Evolutionary conservation across 768 basidiomycete genomes (phyloP).

Genomic region (Termitomyces sp.): DNA sequence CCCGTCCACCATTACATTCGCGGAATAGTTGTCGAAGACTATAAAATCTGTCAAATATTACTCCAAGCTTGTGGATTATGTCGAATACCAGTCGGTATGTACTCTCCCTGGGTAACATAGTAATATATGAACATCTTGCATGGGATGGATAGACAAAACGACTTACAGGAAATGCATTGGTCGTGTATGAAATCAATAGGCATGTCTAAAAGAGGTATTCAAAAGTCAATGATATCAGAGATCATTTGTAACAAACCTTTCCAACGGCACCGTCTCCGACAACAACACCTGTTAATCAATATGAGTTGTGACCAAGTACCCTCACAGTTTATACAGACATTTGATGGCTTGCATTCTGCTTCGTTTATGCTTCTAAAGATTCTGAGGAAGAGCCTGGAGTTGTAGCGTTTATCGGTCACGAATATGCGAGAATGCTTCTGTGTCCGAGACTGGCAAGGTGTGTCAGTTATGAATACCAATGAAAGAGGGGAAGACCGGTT

Average conservation of each 20-base stretch:
- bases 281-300: conserved; percentile 72
- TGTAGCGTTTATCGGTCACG: conserved; percentile 18
- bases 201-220: conserved; percentile 67
- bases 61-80: background rate
- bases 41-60: conserved; percentile 10
- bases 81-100: conserved; percentile 82
- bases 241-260: conserved; percentile 56
- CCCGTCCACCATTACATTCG: conserved; percentile 98
- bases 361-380: conserved; percentile 17
- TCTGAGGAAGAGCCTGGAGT: conserved; percentile 14
- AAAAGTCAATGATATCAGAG: conserved; percentile 9
- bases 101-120: conserved; percentile 69
- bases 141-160: conserved; percentile 3
- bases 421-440: conserved; percentile 13
- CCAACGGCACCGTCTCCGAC: conserved; percentile 99
- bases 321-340: conserved; percentile 43
- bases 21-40: conserved; percentile 99
- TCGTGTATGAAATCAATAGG: conserved; percentile 98
- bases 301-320: conserved; percentile 24
- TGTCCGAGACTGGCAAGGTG: conserved; percentile 7
- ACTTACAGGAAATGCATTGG: conserved; percentile 92
- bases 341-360: conserved; percentile 85
- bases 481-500: background rate
- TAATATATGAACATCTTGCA: conserved; percentile 12
- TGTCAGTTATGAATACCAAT: conserved; percentile 4